These are phyloP conservation scores for Xylaria sp. DNA, from an alignment of 2,329 filamentous ascomycete species.

Conservation along the genomic window DNA sequence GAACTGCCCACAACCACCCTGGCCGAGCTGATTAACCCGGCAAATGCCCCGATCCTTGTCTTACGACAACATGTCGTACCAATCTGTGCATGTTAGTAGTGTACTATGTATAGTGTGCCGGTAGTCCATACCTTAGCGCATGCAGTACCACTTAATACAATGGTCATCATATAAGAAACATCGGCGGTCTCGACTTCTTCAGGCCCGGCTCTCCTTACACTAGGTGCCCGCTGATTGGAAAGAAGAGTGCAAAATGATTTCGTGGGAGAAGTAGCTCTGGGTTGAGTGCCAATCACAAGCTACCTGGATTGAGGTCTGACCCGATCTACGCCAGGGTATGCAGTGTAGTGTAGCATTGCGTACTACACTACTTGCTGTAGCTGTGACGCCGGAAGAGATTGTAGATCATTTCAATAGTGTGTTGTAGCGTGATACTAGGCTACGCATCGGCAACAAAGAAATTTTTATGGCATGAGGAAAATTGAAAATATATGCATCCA, in stretches of 20 bases:
- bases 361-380: not conserved
- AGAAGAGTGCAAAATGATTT: slow-evolving; percentile 23
- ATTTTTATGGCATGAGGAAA: not conserved
- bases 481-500: too few species aligned
- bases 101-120: too few species aligned
- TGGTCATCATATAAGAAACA: not conserved
- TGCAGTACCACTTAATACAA: slow-evolving; percentile 6
- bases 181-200: slow-evolving; percentile 14
- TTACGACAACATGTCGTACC: too few species aligned
- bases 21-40: slow-evolving; percentile 19
- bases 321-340: slow-evolving; percentile 1
- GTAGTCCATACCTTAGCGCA: not conserved
- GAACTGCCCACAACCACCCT: slow-evolving; percentile 27
- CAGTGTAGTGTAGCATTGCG: not conserved
- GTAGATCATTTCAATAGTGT: slow-evolving; percentile 12
- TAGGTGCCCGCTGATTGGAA: not conserved
- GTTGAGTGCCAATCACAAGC: slow-evolving; percentile 19
- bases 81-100: not conserved
- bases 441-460: not conserved
- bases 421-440: not conserved
- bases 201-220: not conserved
- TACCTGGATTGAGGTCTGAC: not conserved
- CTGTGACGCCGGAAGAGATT: slow-evolving; percentile 1
- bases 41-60: slow-evolving; percentile 4
- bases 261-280: not conserved